Conservation (phyloP, 2,329 filamentous ascomycete genomes). For the Scedosporium minutisporum region DNA sequence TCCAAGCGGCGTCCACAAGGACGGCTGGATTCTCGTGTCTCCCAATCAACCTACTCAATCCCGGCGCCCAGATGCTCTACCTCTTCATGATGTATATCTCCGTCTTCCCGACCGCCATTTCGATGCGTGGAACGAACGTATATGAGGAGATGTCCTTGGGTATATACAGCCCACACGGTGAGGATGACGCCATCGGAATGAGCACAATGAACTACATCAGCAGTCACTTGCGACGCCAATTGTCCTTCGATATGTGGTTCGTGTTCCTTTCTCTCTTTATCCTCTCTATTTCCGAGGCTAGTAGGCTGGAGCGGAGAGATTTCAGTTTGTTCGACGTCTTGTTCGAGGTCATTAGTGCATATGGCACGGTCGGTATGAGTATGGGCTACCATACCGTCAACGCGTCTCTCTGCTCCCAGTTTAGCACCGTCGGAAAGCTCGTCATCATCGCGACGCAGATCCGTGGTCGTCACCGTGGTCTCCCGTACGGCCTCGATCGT, state of each 20-base stretch:
- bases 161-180: slow-evolving; percentile 49
- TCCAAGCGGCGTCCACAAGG: slow-evolving; percentile 80
- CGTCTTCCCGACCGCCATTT: slow-evolving; percentile 92
- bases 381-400: slow-evolving; percentile 71
- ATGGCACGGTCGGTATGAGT: slow-evolving; percentile 87
- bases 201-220: slow-evolving; percentile 74
- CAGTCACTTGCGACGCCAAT: slow-evolving; percentile 80
- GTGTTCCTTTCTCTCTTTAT: slow-evolving; percentile 91
- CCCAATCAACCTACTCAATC: slow-evolving; percentile 68
- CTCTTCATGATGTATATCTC: slow-evolving; percentile 99
- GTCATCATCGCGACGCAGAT: slow-evolving; percentile 62
- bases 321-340: slow-evolving; percentile 63
- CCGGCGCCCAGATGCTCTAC: slow-evolving; percentile 87
- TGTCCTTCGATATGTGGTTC: slow-evolving; percentile 97
- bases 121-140: slow-evolving; percentile 85
- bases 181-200: slow-evolving; percentile 37
- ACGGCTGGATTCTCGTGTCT: slow-evolving; percentile 85
- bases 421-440: slow-evolving; percentile 62
- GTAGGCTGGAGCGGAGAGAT: slow-evolving; percentile 49
- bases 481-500: slow-evolving; percentile 58
- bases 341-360: slow-evolving; percentile 83
- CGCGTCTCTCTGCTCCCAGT: slow-evolving; percentile 74
- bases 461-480: slow-evolving; percentile 57
- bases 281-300: slow-evolving; percentile 79
- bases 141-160: slow-evolving; percentile 87